Evolutionary conservation across 2,329 filamentous ascomycete genomes (phyloP).

Genomic region (Botrytis squamosa): DNA sequence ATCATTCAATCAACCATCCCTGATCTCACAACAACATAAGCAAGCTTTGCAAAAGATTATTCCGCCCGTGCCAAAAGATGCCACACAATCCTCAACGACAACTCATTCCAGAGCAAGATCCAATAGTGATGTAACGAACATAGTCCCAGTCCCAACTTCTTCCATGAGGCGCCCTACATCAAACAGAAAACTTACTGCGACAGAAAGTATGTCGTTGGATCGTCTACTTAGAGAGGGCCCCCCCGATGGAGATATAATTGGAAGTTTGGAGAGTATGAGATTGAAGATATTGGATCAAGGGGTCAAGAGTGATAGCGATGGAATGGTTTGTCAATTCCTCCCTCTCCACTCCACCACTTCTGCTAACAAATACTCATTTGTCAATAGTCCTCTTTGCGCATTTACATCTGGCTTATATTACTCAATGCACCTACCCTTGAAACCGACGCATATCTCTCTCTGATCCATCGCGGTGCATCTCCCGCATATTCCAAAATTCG

Average conservation of each 20-base stretch:
- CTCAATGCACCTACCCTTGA: constrained; percentile 82
- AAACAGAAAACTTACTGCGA: constrained; percentile 48
- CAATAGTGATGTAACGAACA: constrained; percentile 67
- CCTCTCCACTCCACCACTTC: constrained; percentile 1
- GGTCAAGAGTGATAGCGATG: constrained; percentile 74
- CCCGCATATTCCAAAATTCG: constrained; percentile 96
- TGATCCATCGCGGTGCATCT: constrained; percentile 90
- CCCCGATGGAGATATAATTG: constrained; percentile 64
- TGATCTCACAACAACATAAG: constrained; percentile 63
- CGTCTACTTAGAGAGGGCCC: constrained; percentile 78
- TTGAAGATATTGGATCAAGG: constrained; percentile 74
- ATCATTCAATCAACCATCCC: constrained; percentile 49
- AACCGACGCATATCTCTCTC: constrained; percentile 83
- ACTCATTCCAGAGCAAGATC: constrained; percentile 58
- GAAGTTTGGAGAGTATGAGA: constrained; percentile 67
- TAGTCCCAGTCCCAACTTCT: constrained; percentile 42
- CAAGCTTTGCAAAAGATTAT: constrained; percentile 42
- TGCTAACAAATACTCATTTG: constrained; percentile 26
- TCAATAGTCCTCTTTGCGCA: constrained; percentile 77
- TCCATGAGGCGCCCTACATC: constrained; percentile 46
- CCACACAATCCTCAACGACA: constrained; percentile 27
- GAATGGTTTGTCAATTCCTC: constrained; percentile 61
- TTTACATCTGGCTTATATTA: constrained; percentile 94
- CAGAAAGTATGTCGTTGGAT: constrained; percentile 65
- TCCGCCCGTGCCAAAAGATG: constrained; percentile 18